Evolutionary conservation across 1,284 basidiomycete species (phyloP).

Genomic region (Cryptococcus sp.): DNA sequence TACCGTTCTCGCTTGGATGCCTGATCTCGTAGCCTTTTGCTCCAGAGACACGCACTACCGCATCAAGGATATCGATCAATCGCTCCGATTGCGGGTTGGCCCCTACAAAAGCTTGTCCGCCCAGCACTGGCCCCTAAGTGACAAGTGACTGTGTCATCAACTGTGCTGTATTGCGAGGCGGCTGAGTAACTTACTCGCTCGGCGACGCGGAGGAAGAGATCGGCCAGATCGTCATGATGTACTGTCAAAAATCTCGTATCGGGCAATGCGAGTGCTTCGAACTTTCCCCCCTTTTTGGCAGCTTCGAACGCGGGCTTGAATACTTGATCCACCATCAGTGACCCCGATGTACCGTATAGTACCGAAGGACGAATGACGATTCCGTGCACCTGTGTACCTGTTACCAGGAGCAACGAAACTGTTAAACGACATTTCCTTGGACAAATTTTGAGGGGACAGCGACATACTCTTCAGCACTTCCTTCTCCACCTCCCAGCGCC

Average conservation of each 20-base stretch:
- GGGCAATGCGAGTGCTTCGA: slow-evolving; percentile 47
- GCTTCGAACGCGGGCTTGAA: slow-evolving; percentile 41
- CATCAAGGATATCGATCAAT: slow-evolving; percentile 56
- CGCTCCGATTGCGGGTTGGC: slow-evolving; percentile 58
- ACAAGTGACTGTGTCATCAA: background rate
- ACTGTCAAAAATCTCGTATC: slow-evolving; percentile 57
- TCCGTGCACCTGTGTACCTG: slow-evolving; percentile 53
- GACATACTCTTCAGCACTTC: slow-evolving; percentile 37
- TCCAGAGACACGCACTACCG: slow-evolving; percentile 57
- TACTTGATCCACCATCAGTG: slow-evolving; percentile 55
- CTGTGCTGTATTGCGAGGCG: background rate
- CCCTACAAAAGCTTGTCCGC: slow-evolving; percentile 58
- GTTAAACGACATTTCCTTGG: background rate
- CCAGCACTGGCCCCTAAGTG: slow-evolving; percentile 44
- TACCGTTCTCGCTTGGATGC: slow-evolving; percentile 15
- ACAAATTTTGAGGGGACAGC: no score
- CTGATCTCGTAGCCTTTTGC: slow-evolving; percentile 30
- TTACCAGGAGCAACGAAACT: background rate
- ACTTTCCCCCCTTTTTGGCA: slow-evolving; percentile 54
- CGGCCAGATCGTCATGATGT: slow-evolving; percentile 61
- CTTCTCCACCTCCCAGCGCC: slow-evolving; percentile 39
- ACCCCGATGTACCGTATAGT: slow-evolving; percentile 59
- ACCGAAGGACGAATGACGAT: slow-evolving; percentile 60
- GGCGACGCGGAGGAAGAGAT: slow-evolving; percentile 56
- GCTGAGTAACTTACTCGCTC: slow-evolving; percentile 52